Percentiles rank a stretch among this genome's conserved stretches.
These are phyloP conservation scores for Scytalidium lignicola DNA, from an alignment of 2,329 filamentous ascomycete species.

Conservation along the genomic window DNA sequence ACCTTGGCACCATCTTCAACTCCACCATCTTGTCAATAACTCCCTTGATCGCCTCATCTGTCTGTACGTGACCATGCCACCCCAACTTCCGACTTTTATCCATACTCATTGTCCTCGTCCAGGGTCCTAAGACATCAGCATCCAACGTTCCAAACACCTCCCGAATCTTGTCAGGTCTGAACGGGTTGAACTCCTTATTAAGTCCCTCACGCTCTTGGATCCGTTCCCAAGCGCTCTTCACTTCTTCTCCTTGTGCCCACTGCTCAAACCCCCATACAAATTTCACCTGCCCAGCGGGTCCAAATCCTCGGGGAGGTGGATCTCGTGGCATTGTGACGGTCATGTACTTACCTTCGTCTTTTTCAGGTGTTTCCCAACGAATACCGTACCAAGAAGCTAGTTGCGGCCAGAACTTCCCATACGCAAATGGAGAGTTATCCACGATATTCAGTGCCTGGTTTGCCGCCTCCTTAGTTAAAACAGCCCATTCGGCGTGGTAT, in stretches of 20 bases:
- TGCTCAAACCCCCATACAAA: background rate
- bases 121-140: slow-evolving; percentile 10
- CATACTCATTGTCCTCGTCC: slow-evolving; percentile 10
- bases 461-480: slow-evolving; percentile 9
- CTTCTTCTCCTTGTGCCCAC: background rate
- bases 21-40: slow-evolving; percentile 10
- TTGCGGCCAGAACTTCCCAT: slow-evolving; percentile 36
- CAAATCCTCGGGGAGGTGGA: slow-evolving; percentile 12
- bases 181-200: slow-evolving; percentile 5
- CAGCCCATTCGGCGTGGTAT: slow-evolving; percentile 13
- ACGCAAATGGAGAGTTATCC: slow-evolving; percentile 34
- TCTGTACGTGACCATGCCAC: slow-evolving; percentile 11
- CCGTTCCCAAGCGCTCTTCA: slow-evolving; percentile 7
- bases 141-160: slow-evolving; percentile 10
- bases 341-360: slow-evolving; percentile 10
- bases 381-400: slow-evolving; percentile 27
- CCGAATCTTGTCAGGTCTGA: slow-evolving; percentile 2
- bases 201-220: slow-evolving; percentile 10
- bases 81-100: slow-evolving; percentile 14
- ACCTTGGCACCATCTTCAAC: slow-evolving; percentile 12
- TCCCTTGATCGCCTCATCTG: slow-evolving; percentile 10
- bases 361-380: slow-evolving; percentile 4
- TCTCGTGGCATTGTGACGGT: slow-evolving; percentile 3
- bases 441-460: slow-evolving; percentile 38
- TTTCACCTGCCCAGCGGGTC: background rate